Conservation (phyloP, 257 asterid species). For the Marsdenia floribunda region DNA sequence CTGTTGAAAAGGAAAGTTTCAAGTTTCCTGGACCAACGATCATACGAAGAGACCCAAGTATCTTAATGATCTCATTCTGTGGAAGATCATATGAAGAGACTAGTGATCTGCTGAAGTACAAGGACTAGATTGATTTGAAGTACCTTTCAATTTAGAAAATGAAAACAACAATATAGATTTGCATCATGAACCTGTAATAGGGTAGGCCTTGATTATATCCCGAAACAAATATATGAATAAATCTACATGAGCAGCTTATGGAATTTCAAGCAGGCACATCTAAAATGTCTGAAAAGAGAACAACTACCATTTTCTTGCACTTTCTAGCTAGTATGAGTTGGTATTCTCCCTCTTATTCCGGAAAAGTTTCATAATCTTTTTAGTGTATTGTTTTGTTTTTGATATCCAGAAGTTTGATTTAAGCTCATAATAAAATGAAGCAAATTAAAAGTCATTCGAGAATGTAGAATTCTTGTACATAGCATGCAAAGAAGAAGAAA, state of each 20-base stretch:
- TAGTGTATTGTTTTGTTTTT: neutral
- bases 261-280: neutral
- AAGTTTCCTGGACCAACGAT: conserved; percentile 79
- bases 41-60: no score
- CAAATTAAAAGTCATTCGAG: neutral
- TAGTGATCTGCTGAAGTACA: conserved; percentile 20
- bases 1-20: conserved; percentile 61
- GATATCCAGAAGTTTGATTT: neutral
- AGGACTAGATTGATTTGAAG: neutral
- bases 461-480: neutral
- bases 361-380: neutral
- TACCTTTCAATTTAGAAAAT: neutral
- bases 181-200: conserved; percentile 57
- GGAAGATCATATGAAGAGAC: conserved; percentile 25
- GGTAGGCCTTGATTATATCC: neutral
- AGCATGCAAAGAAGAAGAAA: conserved; percentile 2
- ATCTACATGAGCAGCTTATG: neutral
- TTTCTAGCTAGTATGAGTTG: neutral
- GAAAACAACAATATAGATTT: neutral
- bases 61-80: conserved; percentile 39
- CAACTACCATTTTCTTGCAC: neutral
- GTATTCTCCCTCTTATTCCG: neutral
- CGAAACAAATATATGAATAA: neutral
- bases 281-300: neutral
- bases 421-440: neutral